Conservation (phyloP, 768 basidiomycete species). For the Boletus rubropictus region DNA sequence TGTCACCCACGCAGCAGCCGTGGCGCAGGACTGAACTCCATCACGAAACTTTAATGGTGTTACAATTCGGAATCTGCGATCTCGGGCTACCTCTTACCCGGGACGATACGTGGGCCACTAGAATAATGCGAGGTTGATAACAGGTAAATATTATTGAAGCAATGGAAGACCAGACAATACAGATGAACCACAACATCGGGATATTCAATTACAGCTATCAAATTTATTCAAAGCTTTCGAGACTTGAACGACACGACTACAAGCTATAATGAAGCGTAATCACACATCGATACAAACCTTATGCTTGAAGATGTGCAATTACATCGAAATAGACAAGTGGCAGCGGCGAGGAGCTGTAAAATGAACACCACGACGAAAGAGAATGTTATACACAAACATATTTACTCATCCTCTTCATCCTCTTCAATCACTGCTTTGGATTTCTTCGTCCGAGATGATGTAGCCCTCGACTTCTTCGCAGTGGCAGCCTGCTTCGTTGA, state of each 20-base stretch:
- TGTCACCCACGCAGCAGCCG: background rate
- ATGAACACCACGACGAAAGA: slow-evolving; percentile 5
- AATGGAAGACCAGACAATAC: background rate
- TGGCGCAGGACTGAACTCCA: background rate
- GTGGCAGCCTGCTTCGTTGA: slow-evolving; percentile 41
- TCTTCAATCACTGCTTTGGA: slow-evolving; percentile 46
- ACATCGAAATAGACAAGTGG: slow-evolving; percentile 4
- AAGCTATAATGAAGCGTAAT: slow-evolving; percentile 3
- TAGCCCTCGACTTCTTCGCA: slow-evolving; percentile 35
- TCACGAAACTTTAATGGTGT: slow-evolving; percentile 17
- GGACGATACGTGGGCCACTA: background rate
- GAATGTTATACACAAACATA: background rate
- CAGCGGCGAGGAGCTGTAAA: background rate
- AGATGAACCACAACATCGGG: background rate
- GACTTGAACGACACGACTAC: background rate
- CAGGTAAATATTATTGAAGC: background rate
- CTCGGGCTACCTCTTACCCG: background rate
- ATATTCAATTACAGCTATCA: background rate
- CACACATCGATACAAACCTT: slow-evolving; percentile 3
- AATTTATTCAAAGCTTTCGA: background rate
- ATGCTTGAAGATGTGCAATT: slow-evolving; percentile 6
- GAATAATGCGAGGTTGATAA: background rate
- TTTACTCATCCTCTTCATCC: slow-evolving; percentile 31
- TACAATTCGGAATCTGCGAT: background rate
- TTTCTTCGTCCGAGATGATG: slow-evolving; percentile 32